These are phyloP conservation scores for Scheffersomyces segobiensis DNA, from an alignment of 1,139 yeast genomes.

Conservation along the genomic window DNA sequence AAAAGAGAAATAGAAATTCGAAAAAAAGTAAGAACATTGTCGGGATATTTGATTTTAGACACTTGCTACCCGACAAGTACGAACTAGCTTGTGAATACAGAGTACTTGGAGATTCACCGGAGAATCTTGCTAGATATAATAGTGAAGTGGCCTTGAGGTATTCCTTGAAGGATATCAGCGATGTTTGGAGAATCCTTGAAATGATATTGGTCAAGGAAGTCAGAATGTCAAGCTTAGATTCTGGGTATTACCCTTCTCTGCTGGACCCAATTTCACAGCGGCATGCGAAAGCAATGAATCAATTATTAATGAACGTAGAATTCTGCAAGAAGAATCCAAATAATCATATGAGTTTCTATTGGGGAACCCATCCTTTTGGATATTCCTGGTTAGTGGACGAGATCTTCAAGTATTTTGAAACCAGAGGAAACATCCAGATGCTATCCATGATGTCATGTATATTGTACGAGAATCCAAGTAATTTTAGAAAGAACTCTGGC, in stretches of 20 bases:
- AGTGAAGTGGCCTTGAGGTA: conserved; percentile 67
- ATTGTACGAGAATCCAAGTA: conserved; percentile 41
- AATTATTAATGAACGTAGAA: conserved; percentile 17
- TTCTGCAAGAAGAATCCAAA: conserved; percentile 14
- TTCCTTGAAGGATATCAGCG: conserved; percentile 64
- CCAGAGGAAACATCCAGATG: conserved; percentile 76
- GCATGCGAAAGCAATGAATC: conserved; percentile 17
- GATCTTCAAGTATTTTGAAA: conserved; percentile 66
- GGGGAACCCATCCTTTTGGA: conserved; percentile 88
- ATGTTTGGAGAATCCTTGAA: conserved; percentile 75
- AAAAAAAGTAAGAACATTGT: conserved; percentile 52
- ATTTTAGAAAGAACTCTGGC: conserved; percentile 15
- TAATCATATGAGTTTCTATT: conserved; percentile 43
- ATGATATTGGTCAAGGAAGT: conserved; percentile 40
- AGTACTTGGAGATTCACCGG: conserved; percentile 67
- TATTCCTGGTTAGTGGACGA: conserved; percentile 67
- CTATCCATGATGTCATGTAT: conserved; percentile 85
- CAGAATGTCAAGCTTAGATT: conserved; percentile 13
- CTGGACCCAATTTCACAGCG: conserved; percentile 3
- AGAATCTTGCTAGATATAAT: conserved; percentile 66
- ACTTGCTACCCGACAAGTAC: conserved; percentile 73
- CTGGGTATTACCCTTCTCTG: conserved; percentile 9
- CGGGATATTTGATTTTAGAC: conserved; percentile 63
- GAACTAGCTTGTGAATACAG: conserved; percentile 78
- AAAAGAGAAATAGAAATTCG: conserved; percentile 15